Conservation (phyloP, 78 protist species). For the Neovahlkampfia damariscottae region DNA sequence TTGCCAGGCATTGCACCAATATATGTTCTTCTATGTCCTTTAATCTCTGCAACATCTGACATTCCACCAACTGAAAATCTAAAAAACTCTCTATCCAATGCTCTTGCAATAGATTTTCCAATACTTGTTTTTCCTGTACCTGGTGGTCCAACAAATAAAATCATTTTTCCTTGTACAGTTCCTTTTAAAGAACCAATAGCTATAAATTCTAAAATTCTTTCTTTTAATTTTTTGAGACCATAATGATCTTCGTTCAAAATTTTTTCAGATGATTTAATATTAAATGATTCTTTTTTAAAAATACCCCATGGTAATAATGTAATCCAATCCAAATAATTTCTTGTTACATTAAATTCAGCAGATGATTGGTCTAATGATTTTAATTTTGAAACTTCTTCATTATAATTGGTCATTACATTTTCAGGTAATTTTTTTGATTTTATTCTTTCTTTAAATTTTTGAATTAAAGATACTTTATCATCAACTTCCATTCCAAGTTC, state of each 20-base stretch:
- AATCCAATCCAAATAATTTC: slow-evolving; percentile 91
- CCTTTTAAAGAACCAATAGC: slow-evolving; percentile 68
- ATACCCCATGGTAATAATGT: slow-evolving; percentile 78
- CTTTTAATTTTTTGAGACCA: slow-evolving; percentile 82
- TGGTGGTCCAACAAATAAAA: slow-evolving; percentile 80
- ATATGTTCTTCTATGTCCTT: slow-evolving; percentile 87
- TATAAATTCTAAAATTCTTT: slow-evolving; percentile 79
- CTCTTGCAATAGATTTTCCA: slow-evolving; percentile 66
- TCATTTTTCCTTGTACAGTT: slow-evolving; percentile 73
- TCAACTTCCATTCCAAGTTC: slow-evolving; percentile 66
- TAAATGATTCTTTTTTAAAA: slow-evolving; percentile 32
- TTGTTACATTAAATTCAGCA: slow-evolving; percentile 69
- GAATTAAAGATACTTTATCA: slow-evolving; percentile 52
- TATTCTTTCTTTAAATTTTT: slow-evolving; percentile 44
- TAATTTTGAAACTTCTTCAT: slow-evolving; percentile 48
- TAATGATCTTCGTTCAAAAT: slow-evolving; percentile 64
- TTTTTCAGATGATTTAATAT: neutral
- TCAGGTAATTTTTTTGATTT: slow-evolving; percentile 17
- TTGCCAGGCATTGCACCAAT: slow-evolving; percentile 95
- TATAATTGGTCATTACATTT: slow-evolving; percentile 15
- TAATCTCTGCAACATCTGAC: slow-evolving; percentile 81
- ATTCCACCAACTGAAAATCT: slow-evolving; percentile 91
- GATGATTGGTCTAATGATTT: slow-evolving; percentile 36
- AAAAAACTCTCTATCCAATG: slow-evolving; percentile 59
- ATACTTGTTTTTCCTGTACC: slow-evolving; percentile 80